phyloP scores from a whole-genome alignment of 805 yeast species.

The Yarrowia sp. region DNA sequence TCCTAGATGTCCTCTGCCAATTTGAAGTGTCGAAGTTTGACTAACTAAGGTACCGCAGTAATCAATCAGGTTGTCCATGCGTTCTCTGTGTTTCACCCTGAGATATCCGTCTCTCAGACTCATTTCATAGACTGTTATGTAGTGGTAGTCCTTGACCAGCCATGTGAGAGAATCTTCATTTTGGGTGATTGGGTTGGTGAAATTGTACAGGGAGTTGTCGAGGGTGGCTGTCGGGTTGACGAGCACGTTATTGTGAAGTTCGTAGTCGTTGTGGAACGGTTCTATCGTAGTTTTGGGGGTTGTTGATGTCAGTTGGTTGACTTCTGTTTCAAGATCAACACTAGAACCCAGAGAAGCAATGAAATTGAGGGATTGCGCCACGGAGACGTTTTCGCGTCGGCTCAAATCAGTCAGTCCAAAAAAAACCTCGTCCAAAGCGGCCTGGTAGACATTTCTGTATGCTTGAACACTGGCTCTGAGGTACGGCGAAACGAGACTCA shows the following conservation, averaged over 20 bases:
- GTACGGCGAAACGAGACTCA: neutral
- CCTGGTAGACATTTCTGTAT: neutral
- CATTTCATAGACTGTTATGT: neutral
- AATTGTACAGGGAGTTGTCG: conserved; percentile 4
- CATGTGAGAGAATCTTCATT: neutral
- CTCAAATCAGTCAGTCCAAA: neutral
- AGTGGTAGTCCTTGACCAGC: neutral
- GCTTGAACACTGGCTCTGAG: neutral
- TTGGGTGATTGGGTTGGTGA: conserved; percentile 7
- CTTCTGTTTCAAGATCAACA: neutral
- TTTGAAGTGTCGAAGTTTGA: neutral
- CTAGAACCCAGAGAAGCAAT: neutral
- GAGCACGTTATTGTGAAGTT: conserved; percentile 6
- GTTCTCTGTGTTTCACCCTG: neutral
- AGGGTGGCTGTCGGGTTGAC: conserved; percentile 1
- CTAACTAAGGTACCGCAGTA: neutral
- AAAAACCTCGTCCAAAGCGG: neutral
- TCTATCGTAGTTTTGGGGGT: neutral
- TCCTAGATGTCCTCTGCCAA: conserved; percentile 6
- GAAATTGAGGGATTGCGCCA: neutral
- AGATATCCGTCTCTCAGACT: neutral
- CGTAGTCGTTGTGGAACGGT: conserved; percentile 1
- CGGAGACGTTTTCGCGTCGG: neutral
- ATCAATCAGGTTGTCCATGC: neutral
- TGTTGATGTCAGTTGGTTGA: too few species aligned